These are phyloP conservation scores for Penicillium sp. DNA, from an alignment of 2,329 filamentous ascomycete genomes.

Conservation along the genomic window DNA sequence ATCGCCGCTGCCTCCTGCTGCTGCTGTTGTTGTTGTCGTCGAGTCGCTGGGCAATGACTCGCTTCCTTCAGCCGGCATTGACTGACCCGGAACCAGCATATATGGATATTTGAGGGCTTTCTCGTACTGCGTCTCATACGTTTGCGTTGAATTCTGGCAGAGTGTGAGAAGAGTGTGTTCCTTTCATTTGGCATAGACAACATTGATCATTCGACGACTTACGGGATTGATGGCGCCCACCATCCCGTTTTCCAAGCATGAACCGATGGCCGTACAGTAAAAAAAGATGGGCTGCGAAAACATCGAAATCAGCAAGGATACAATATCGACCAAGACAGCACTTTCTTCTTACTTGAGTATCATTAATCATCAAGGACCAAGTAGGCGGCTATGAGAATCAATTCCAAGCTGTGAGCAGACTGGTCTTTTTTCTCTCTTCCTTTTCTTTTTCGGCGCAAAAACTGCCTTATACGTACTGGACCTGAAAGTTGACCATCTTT, in stretches of 20 bases:
- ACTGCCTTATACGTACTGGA: constrained; percentile 10
- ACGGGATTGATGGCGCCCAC: constrained; percentile 69
- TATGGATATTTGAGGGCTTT: constrained; percentile 46
- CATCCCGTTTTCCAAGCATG: constrained; percentile 63
- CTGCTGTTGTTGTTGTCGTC: constrained; percentile 4
- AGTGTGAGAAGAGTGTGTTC: too few species aligned
- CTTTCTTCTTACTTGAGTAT: constrained; percentile 42
- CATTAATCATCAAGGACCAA: constrained; percentile 47
- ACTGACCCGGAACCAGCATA: constrained; percentile 53
- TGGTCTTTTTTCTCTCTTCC: neutral
- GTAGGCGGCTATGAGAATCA: constrained; percentile 26
- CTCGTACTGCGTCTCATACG: constrained; percentile 44
- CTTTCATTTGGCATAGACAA: too few species aligned
- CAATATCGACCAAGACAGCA: neutral
- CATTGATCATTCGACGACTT: constrained; percentile 16
- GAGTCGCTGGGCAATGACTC: constrained; percentile 3
- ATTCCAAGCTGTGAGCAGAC: neutral
- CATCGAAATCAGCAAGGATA: too few species aligned
- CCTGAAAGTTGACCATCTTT: constrained; percentile 39
- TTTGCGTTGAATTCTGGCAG: constrained; percentile 43
- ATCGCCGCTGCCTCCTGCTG: constrained; percentile 4
- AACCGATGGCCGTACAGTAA: constrained; percentile 63
- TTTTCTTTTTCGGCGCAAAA: too few species aligned
- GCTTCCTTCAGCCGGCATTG: constrained; percentile 46
- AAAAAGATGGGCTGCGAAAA: constrained; percentile 53